Evolutionary conservation across 306 rosid species (phyloP), one percentile per base, ranked within the genome.

Genomic region (Acacia crassicarpa): DNA sequence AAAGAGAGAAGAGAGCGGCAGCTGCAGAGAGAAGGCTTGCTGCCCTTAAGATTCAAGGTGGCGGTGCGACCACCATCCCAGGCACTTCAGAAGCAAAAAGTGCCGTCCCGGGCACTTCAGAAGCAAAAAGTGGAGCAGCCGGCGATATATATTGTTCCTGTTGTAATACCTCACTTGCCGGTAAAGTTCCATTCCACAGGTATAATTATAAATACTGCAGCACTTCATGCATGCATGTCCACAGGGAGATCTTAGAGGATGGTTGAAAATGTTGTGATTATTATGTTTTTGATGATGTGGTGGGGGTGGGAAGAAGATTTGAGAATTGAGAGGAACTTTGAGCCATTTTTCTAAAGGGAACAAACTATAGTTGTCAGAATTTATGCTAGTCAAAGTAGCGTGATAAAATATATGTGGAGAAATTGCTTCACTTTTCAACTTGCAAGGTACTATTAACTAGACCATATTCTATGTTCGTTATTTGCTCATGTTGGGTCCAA

Each of bases 201-300:
- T 95, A 95, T 81, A 89, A 91, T 78, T 95, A 90, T 89, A 95
- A 93, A 83, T 95, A 95, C 88, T 95, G 98, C 91, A 95, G 98
- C 95, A 81, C 97, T 22, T 88, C 99, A 45, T 95, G 99, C 91
- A 95, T 95, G 99, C 96, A 93, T 81, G 91, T 93, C 23, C 99
- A 95, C 92, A 85, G 58, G 85, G 97, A 91, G 83, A 78, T 88
- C 85, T 91, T 95, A 41, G 98, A 95, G 78, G 97, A 91, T 77
- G 91, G 79, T 46, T 94, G 76, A 86, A 32, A 44, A 15, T 67
- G 46, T n/a, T 62, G 67, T 67, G 61, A 58, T 61, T 32, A 46
- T 15, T 33, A 63, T 15, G 44, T n/a, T 72, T 41, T 72, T 41
- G 25, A 59, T 51, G 54, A 54, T 33, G 44, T 19, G 49, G 27